Evolutionary conservation across 768 basidiomycete genomes (phyloP).

Genomic region (Agaricus sinodeliciosus): DNA sequence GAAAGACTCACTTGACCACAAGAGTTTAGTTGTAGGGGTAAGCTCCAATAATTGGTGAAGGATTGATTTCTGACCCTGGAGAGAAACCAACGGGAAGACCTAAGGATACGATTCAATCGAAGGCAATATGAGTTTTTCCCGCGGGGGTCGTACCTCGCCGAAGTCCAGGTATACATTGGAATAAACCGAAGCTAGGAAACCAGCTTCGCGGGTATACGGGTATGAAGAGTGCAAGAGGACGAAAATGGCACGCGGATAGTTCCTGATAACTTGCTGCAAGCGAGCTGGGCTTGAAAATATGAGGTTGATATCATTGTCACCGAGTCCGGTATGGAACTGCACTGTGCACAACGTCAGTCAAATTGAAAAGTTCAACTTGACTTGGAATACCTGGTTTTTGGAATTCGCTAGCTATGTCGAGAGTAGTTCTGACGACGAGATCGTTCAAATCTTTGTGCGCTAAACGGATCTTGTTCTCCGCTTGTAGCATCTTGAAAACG

Average conservation of each 20-base stretch:
- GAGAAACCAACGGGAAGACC: constrained; percentile 64
- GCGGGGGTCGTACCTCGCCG: constrained; percentile 44
- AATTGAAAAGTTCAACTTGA: neutral
- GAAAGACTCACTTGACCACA: constrained; percentile 66
- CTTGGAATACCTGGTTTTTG: constrained; percentile 51
- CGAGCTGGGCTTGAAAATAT: constrained; percentile 53
- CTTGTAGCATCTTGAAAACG: constrained; percentile 27
- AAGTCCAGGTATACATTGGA: constrained; percentile 75
- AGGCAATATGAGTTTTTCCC: neutral
- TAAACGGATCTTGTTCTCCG: constrained; percentile 40
- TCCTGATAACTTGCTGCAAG: constrained; percentile 63
- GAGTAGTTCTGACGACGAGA: constrained; percentile 47
- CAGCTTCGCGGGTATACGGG: constrained; percentile 72
- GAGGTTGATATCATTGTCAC: constrained; percentile 65
- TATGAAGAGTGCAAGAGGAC: constrained; percentile 75
- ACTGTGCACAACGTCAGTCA: constrained; percentile 33
- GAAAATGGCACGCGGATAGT: constrained; percentile 51
- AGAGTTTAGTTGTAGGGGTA: constrained; percentile 68
- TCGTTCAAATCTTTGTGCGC: constrained; percentile 63
- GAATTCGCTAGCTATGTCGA: constrained; percentile 44
- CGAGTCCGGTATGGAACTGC: constrained; percentile 81
- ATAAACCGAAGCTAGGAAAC: constrained; percentile 68
- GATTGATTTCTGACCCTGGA: constrained; percentile 52
- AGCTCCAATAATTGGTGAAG: constrained; percentile 64
- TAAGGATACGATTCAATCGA: constrained; percentile 12